Evolutionary conservation across 2,329 filamentous ascomycete species (phyloP).

Genomic region (Plenodomus tracheiphilus): DNA sequence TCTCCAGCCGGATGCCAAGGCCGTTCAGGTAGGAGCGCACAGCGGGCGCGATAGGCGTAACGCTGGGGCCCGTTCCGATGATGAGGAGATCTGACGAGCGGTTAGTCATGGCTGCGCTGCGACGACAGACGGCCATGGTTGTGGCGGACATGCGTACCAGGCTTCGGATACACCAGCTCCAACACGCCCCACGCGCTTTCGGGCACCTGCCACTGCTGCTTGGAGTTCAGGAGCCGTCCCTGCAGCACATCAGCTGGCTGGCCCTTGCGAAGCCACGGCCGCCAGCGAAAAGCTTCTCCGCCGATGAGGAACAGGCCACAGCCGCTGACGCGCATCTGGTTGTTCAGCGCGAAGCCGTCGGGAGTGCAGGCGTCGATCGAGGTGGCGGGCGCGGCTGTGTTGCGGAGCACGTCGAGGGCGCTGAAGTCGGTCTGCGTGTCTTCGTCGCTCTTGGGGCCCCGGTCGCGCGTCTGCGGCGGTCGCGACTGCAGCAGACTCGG

Average conservation of each 20-base stretch:
- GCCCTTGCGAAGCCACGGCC: constrained; percentile 68
- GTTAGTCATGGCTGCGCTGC: constrained; percentile 11
- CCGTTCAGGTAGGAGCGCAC: constrained; percentile 72
- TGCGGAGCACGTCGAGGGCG: constrained; percentile 76
- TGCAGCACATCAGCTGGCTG: constrained; percentile 41
- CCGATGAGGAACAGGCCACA: constrained; percentile 77
- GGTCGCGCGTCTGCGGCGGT: constrained; percentile 57
- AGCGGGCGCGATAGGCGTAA: constrained; percentile 74
- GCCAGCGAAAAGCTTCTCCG: constrained; percentile 88
- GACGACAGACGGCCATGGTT: neutral
- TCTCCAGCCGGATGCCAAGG: constrained; percentile 82
- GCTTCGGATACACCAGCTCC: constrained; percentile 81
- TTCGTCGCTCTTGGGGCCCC: constrained; percentile 64
- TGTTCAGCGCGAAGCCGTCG: constrained; percentile 86
- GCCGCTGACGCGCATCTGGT: constrained; percentile 69
- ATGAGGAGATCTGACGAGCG: constrained; percentile 73
- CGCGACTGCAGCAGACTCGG: constrained; percentile 20
- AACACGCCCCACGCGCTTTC: constrained; percentile 74
- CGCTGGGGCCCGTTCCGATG: constrained; percentile 78
- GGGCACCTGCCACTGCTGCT: constrained; percentile 79
- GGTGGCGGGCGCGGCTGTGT: constrained; percentile 75
- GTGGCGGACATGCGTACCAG: constrained; percentile 62
- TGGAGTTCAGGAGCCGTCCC: constrained; percentile 66
- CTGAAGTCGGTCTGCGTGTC: constrained; percentile 72
- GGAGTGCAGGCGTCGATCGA: constrained; percentile 79